Conservation (phyloP, 352 stramenopile species). For the Peronospora farinosa region DNA sequence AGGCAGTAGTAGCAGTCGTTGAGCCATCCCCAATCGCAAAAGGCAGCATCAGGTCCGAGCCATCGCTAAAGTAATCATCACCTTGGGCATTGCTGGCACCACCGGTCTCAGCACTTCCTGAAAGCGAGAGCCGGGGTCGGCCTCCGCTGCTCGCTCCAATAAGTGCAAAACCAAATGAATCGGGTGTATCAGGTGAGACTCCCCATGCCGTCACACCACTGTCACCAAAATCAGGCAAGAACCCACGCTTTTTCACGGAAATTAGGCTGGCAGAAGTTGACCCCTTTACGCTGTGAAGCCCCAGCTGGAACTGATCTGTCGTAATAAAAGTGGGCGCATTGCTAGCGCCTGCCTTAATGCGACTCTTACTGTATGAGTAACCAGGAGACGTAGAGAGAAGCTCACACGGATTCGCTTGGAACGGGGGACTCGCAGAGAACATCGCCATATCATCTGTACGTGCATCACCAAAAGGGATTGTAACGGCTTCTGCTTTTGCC, state of each 20-base stretch:
- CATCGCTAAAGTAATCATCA: constrained; percentile 18
- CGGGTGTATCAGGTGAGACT: constrained; percentile 57
- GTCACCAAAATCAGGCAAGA: constrained; percentile 63
- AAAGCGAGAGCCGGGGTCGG: constrained; percentile 36
- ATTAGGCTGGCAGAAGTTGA: constrained; percentile 15
- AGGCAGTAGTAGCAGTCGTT: constrained; percentile 35
- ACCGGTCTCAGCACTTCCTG: constrained; percentile 13
- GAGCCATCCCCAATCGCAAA: constrained; percentile 55
- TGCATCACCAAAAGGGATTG: constrained; percentile 8
- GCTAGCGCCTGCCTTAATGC: constrained; percentile 36
- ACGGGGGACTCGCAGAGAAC: constrained; percentile 51
- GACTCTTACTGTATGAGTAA: constrained; percentile 72
- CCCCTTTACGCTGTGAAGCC: constrained; percentile 19
- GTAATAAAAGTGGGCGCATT: constrained; percentile 51
- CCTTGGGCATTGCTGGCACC: constrained; percentile 2
- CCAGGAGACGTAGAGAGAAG: constrained; percentile 65
- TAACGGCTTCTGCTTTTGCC: constrained; percentile 14
- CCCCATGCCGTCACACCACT: constrained; percentile 52
- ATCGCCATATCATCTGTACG: constrained; percentile 20
- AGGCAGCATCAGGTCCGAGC: constrained; percentile 44
- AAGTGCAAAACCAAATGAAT: constrained; percentile 56
- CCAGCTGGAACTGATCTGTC: constrained; percentile 42
- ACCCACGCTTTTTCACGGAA: constrained; percentile 34
- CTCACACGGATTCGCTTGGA: constrained; percentile 61
- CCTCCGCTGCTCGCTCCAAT: constrained; percentile 22